A percentile compares a stretch with the other conserved stretches of the same genome.
These are phyloP conservation scores for Psilocybe tampanensis DNA, from an alignment of 768 basidiomycete species.

Conservation along the genomic window DNA sequence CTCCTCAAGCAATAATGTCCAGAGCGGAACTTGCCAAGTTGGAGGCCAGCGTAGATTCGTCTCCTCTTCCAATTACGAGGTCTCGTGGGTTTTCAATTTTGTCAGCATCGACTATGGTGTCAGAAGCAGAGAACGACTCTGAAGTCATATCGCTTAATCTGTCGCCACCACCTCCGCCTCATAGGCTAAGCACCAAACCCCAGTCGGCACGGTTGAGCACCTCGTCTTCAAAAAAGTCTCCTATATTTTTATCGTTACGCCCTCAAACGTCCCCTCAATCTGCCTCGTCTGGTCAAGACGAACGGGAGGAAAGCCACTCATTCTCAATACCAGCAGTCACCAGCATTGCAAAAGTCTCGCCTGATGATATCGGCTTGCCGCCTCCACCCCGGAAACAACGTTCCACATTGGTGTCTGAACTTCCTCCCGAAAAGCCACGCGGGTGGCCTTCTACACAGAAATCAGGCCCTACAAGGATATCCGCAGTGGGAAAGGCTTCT, in stretches of 20 bases:
- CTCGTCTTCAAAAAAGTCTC: slow-evolving; percentile 1
- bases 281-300: background rate
- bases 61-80: slow-evolving; percentile 19
- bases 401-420: slow-evolving; percentile 25
- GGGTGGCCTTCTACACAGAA: slow-evolving; percentile 20
- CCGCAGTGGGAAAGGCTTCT: slow-evolving; percentile 39
- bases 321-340: slow-evolving; percentile 6
- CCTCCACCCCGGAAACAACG: slow-evolving; percentile 55
- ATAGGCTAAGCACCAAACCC: slow-evolving; percentile 17
- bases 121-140: slow-evolving; percentile 30
- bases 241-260: background rate
- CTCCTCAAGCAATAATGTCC: slow-evolving; percentile 68
- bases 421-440: slow-evolving; percentile 17
- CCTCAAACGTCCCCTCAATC: slow-evolving; percentile 4
- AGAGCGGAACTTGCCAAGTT: slow-evolving; percentile 65
- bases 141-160: slow-evolving; percentile 24
- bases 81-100: slow-evolving; percentile 38
- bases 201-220: slow-evolving; percentile 11
- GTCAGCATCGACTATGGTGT: slow-evolving; percentile 39
- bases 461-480: slow-evolving; percentile 32
- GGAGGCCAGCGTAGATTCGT: slow-evolving; percentile 49
- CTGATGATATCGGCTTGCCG: slow-evolving; percentile 45
- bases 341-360: slow-evolving; percentile 13
- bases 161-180: slow-evolving; percentile 29
- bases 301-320: slow-evolving; percentile 1